These are phyloP conservation scores for Solanum medicagineum DNA, from an alignment of 257 asterid species.

Conservation along the genomic window DNA sequence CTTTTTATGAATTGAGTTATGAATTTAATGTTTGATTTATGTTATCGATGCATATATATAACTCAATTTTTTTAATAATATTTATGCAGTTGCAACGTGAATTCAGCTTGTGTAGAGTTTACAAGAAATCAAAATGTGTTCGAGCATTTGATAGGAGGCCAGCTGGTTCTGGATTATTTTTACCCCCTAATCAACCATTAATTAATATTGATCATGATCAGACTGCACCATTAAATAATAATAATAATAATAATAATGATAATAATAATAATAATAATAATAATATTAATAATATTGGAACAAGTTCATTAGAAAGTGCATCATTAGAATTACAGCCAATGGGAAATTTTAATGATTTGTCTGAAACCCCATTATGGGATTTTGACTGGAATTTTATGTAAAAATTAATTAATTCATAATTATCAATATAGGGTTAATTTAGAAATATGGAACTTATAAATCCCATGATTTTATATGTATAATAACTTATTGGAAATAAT, in stretches of 20 bases:
- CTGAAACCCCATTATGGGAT: not conserved
- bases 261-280: not conserved
- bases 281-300: not conserved
- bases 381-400: not conserved
- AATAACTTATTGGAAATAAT: not conserved
- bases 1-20: not conserved
- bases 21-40: not conserved
- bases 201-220: not conserved
- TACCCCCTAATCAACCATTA: not conserved
- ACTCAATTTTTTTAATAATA: not conserved
- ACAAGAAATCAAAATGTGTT: constrained; percentile 26
- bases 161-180: not conserved
- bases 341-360: not conserved
- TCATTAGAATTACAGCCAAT: not conserved
- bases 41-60: not conserved
- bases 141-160: constrained; percentile 52
- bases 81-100: constrained; percentile 26
- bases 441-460: no score
- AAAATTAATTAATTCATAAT: not conserved
- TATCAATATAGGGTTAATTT: not conserved
- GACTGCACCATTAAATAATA: not conserved
- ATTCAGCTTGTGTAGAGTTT: constrained; percentile 42
- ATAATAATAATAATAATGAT: not conserved
- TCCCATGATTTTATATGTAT: not conserved
- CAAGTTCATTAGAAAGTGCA: not conserved